Evolutionary conservation across 2,329 filamentous ascomycete genomes (phyloP), one percentile per base, ranked within the genome.

Genomic region (Tolypocladium amazonense): DNA sequence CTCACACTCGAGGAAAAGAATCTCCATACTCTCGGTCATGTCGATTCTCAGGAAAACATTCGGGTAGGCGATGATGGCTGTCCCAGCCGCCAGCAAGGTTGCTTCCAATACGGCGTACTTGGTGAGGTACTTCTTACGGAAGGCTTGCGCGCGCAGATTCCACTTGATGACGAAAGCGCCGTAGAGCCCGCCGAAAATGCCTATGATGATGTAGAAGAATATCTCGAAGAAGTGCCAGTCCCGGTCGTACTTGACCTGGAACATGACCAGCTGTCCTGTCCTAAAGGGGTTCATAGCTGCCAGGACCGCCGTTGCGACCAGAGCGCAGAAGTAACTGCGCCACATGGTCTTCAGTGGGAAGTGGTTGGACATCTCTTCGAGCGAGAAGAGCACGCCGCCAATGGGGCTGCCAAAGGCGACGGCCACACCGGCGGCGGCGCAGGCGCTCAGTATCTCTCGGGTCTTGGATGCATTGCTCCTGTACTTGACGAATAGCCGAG

Each of bases 21-120:
- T 96, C 72, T 97, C 92, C 94, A 99, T 97, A 77, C 92, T 96
- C 77, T 97, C 93, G 0, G 94, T 97, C 94, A 99, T 97, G 74
- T 99, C 95, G 67, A 97, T 97, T 59, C 90, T 83, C 60, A 99
- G 72, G 65, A 99, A 97, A 72, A 89, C 92, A 67, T 99, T 99
- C 0, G 93, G 94, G 69, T 96, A 99, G 73, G 93, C 97, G n/a
- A 99, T 81, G 30, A 97, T 80, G 12, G 92, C 94, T 4, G 94
- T 99, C 9, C 85, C 82, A 0, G 87, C 84, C 1, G 94, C 92
- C 47, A 99, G 77, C 20, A 96, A 74, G 0, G 91, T 92, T 0
- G 92, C 89, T 73, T 99, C 94, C 4, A 92, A 80, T 38, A 97
- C 84, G 8, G 92, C 88, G 72, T 95, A 94, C 63, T 89, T 83